Percentiles rank a stretch among this genome's conserved stretches.
Evolutionary conservation across 2,329 filamentous ascomycete species (phyloP).

Genomic region (Penicillium hesseltinei): DNA sequence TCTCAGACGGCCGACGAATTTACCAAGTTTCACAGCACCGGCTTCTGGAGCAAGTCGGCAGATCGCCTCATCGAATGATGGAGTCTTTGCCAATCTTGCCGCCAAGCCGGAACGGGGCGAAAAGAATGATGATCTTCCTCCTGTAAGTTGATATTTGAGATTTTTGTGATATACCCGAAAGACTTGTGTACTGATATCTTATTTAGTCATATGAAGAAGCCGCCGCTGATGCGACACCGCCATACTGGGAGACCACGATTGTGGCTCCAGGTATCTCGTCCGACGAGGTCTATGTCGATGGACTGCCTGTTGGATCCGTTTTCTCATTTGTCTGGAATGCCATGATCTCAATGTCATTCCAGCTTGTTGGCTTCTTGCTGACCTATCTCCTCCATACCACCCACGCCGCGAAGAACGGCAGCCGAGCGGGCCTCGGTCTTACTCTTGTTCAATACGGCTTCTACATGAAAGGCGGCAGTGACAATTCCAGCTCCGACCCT

Average conservation of each 20-base stretch:
- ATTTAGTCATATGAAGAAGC: slow-evolving; percentile 93
- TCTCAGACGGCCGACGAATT: slow-evolving; percentile 52
- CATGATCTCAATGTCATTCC: slow-evolving; percentile 97
- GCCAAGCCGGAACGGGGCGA: slow-evolving; percentile 83
- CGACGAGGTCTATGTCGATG: slow-evolving; percentile 96
- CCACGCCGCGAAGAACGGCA: slow-evolving; percentile 96
- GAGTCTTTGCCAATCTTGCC: slow-evolving; percentile 92
- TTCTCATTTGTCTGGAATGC: slow-evolving; percentile 76
- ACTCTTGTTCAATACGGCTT: slow-evolving; percentile 97
- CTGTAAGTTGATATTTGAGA: slow-evolving; percentile 59
- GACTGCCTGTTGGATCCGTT: slow-evolving; percentile 83
- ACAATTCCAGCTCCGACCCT: slow-evolving; percentile 40
- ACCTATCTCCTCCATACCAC: slow-evolving; percentile 98
- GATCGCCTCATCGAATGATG: slow-evolving; percentile 77
- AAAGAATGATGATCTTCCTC: slow-evolving; percentile 86
- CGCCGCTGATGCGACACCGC: slow-evolving; percentile 89
- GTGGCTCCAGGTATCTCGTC: slow-evolving; percentile 86
- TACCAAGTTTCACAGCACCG: slow-evolving; percentile 51
- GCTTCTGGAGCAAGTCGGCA: slow-evolving; percentile 50
- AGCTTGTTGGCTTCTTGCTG: slow-evolving; percentile 93
- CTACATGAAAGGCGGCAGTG: slow-evolving; percentile 72
- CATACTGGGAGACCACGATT: slow-evolving; percentile 99
- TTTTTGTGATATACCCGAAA: background rate
- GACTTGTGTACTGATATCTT: slow-evolving; percentile 11
- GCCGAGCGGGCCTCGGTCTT: slow-evolving; percentile 87